Evolutionary conservation across 495 filamentous ascomycete species (phyloP).

Genomic region (Penicillium canescens): DNA sequence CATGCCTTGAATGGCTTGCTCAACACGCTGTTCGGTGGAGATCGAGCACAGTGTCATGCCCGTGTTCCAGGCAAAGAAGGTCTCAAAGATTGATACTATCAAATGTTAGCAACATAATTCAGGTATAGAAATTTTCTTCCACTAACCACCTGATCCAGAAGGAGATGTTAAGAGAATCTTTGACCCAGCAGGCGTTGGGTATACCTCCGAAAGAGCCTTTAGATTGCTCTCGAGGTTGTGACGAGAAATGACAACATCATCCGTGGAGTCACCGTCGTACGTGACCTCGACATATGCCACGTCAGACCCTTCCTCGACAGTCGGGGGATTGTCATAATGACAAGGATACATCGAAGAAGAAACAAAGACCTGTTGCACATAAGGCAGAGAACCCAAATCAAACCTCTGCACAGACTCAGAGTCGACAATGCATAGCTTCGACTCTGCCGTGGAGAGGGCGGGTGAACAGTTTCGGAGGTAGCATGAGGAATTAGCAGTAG

Average conservation of each 20-base stretch:
- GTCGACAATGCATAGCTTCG: constrained; percentile 48
- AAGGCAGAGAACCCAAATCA: constrained; percentile 15
- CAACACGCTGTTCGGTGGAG: constrained; percentile 63
- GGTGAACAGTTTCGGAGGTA: constrained; percentile 52
- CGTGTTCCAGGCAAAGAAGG: constrained; percentile 73
- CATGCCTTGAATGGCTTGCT: constrained; percentile 55
- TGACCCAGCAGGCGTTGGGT: constrained; percentile 48
- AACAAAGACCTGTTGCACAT: constrained; percentile 24
- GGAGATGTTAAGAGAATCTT: constrained; percentile 71
- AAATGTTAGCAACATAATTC: constrained; percentile 5
- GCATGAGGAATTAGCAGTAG: constrained; percentile 70
- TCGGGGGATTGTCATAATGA: constrained; percentile 25
- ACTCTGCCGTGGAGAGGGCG: constrained; percentile 55
- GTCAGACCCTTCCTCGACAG: constrained; percentile 24
- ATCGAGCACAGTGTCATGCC: constrained; percentile 74
- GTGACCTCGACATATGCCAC: constrained; percentile 57
- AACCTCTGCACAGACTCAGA: constrained; percentile 3
- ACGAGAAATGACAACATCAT: constrained; percentile 70
- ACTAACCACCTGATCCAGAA: constrained; percentile 65
- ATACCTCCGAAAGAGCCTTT: constrained; percentile 55
- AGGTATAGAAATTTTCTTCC: neutral
- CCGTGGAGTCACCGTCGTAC: constrained; percentile 65
- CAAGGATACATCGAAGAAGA: constrained; percentile 32
- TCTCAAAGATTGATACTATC: constrained; percentile 73
- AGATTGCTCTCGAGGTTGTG: constrained; percentile 69